Conservation (phyloP, 805 yeast species). For the Starmerella khaoyaiensis region DNA sequence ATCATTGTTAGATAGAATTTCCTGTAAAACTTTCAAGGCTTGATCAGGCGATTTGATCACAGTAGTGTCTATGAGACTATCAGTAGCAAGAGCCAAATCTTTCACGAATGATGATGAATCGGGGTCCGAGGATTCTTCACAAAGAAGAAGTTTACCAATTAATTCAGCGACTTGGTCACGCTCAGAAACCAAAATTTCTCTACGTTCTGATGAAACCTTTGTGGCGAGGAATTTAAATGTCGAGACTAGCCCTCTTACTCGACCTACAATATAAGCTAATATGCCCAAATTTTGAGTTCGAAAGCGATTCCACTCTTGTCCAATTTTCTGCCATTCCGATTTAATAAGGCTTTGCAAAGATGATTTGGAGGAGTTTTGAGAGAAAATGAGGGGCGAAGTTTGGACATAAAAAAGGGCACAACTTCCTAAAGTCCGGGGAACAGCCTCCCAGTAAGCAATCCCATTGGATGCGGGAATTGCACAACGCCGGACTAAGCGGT, state of each 20-base stretch:
- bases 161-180: too few species aligned
- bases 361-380: too few species aligned
- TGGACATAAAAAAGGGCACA: conserved; percentile 16
- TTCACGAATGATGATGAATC: too few species aligned
- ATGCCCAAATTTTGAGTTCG: not conserved
- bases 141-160: too few species aligned
- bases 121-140: too few species aligned
- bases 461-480: conserved; percentile 19
- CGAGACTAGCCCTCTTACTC: too few species aligned
- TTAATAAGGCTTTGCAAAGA: too few species aligned
- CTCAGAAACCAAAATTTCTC: too few species aligned
- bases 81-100: not conserved
- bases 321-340: too few species aligned
- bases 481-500: conserved; percentile 9
- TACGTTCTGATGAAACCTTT: too few species aligned
- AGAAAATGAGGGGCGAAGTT: conserved; percentile 9
- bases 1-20: conserved; percentile 6
- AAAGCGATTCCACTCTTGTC: not conserved
- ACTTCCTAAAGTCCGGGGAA: conserved; percentile 4
- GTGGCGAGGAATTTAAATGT: too few species aligned
- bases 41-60: not conserved
- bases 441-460: conserved; percentile 18
- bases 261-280: conserved; percentile 2
- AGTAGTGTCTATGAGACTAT: not conserved
- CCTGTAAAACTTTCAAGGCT: conserved; percentile 13